These are phyloP conservation scores for Ustilago curta DNA, from an alignment of 1,284 basidiomycete species.

Conservation along the genomic window DNA sequence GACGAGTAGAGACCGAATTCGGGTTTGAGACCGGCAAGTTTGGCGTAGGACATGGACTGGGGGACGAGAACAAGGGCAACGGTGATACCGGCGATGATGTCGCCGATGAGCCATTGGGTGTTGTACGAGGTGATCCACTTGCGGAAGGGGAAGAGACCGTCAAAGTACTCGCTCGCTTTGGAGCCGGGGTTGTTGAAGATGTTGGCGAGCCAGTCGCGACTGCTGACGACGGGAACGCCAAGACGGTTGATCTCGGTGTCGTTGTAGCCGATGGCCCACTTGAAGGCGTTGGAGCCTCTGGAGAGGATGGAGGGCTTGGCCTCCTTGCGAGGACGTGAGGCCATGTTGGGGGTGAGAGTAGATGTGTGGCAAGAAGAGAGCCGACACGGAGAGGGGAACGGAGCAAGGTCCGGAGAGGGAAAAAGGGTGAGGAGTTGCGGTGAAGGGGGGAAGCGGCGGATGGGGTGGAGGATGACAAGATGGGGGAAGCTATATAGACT, in stretches of 20 bases:
- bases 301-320: constrained; percentile 26
- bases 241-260: constrained; percentile 64
- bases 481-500: constrained; percentile 29
- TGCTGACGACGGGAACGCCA: constrained; percentile 66
- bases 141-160: constrained; percentile 67
- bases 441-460: constrained; percentile 7
- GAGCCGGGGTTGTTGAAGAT: constrained; percentile 46
- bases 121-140: constrained; percentile 70
- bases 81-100: constrained; percentile 70
- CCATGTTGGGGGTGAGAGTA: constrained; percentile 21
- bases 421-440: background rate
- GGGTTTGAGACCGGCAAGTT: constrained; percentile 85
- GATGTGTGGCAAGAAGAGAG: constrained; percentile 14
- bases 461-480: too few relatives aligned
- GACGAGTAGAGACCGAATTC: constrained; percentile 96
- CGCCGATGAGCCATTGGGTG: constrained; percentile 67
- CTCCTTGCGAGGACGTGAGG: constrained; percentile 20
- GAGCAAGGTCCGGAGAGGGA: background rate
- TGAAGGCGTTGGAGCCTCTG: constrained; percentile 34
- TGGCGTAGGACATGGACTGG: constrained; percentile 72
- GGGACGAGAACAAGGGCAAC: constrained; percentile 69
- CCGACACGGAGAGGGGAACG: constrained; percentile 8
- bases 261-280: constrained; percentile 60
- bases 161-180: constrained; percentile 58
- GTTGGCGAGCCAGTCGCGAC: constrained; percentile 57